Percentiles rank a stretch among this genome's conserved stretches.
These are phyloP conservation scores for Fragilaria radians DNA, from an alignment of 108 stramenopile species.

Conservation along the genomic window DNA sequence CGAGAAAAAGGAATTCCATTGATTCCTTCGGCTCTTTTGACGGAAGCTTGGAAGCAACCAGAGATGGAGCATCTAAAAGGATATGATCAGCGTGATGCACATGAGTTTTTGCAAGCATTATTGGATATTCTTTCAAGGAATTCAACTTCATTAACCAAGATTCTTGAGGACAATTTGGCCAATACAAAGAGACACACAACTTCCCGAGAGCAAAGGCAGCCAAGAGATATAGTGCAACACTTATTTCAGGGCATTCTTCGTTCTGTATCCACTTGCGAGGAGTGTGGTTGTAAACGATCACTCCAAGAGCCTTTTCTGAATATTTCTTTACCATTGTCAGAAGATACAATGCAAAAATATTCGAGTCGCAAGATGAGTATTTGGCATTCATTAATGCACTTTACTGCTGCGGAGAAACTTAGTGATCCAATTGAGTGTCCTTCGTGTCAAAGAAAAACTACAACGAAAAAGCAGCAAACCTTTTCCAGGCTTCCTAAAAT, in stretches of 20 bases:
- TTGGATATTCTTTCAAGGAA: constrained; percentile 58
- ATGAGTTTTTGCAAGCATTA: constrained; percentile 84
- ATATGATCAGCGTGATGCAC: constrained; percentile 87
- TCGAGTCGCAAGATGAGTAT: background rate
- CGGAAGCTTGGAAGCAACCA: constrained; percentile 71
- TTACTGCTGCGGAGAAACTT: constrained; percentile 46
- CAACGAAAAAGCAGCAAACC: constrained; percentile 62
- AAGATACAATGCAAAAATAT: constrained; percentile 20
- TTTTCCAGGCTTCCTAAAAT: constrained; percentile 63
- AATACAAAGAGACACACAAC: background rate
- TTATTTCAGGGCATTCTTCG: constrained; percentile 67
- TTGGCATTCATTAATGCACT: constrained; percentile 38
- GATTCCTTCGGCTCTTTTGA: constrained; percentile 68
- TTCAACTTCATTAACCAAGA: background rate
- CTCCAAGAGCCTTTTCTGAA: constrained; percentile 66
- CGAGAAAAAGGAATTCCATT: constrained; percentile 55
- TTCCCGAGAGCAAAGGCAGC: background rate
- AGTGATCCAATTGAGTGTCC: constrained; percentile 56
- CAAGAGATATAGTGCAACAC: constrained; percentile 41
- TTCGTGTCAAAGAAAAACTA: constrained; percentile 46
- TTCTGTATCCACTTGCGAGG: constrained; percentile 63
- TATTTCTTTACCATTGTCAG: constrained; percentile 59
- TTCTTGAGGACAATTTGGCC: background rate
- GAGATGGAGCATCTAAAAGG: constrained; percentile 69
- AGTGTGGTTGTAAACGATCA: constrained; percentile 59